Evolutionary conservation across 176 grass and related monocot species (phyloP).

Genomic region (Musa troglodytarum): DNA sequence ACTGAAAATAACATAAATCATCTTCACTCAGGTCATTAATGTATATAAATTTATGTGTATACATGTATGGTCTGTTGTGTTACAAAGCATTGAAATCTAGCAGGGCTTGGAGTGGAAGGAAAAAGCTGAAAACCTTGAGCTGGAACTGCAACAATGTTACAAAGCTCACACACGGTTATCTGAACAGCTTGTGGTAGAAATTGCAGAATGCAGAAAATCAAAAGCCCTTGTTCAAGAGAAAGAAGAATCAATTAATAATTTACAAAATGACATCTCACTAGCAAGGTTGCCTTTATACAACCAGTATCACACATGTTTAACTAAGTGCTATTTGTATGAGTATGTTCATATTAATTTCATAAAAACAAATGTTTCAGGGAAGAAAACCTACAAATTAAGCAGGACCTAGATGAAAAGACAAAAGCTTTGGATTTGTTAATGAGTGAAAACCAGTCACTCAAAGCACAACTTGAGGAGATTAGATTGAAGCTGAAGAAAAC

Average conservation of each 20-base stretch:
- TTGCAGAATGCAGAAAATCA: constrained; percentile 51
- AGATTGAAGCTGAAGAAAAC: constrained; percentile 57
- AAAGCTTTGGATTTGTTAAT: constrained; percentile 67
- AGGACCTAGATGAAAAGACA: constrained; percentile 71
- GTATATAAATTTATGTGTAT: no score
- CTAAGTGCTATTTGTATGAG: constrained; percentile 7
- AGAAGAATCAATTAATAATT: constrained; percentile 39
- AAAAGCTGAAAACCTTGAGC: constrained; percentile 66
- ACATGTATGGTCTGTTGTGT: not conserved
- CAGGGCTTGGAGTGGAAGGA: constrained; percentile 90
- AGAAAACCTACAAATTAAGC: constrained; percentile 64
- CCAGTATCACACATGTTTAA: constrained; percentile 10
- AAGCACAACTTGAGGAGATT: constrained; percentile 55
- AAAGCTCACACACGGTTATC: constrained; percentile 76
- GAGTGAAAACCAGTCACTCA: constrained; percentile 61
- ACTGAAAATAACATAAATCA: no score
- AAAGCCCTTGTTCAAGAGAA: constrained; percentile 72
- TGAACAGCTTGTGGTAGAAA: constrained; percentile 58
- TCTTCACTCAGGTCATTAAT: no score
- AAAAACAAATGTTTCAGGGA: constrained; percentile 36
- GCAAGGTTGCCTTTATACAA: constrained; percentile 48
- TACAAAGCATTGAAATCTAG: constrained; percentile 8
- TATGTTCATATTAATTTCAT: constrained; percentile 6
- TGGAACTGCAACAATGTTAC: constrained; percentile 85
- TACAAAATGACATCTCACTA: constrained; percentile 51